A percentile compares a stretch with the other conserved stretches of the same genome.
Evolutionary conservation across 2,329 filamentous ascomycete species (phyloP).

Genomic region (Scedosporium dehoogii): DNA sequence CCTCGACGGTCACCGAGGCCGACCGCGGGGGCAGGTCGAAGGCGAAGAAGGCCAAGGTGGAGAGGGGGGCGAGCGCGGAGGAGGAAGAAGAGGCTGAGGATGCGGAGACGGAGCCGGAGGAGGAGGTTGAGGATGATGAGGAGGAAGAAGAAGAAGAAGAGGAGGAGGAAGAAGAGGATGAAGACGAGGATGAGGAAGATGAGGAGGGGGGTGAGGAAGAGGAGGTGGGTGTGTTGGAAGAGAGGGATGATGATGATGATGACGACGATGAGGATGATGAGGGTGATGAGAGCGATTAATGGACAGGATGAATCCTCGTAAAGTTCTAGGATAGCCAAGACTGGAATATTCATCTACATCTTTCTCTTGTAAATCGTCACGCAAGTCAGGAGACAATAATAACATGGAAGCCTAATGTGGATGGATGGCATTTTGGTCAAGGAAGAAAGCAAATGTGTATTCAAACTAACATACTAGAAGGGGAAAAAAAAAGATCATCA

Average conservation of each 20-base stretch:
- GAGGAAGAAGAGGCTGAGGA: slow-evolving; percentile 23
- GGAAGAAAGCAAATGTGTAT: not conserved
- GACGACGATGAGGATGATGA: slow-evolving; percentile 26
- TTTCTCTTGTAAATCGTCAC: too few relatives aligned
- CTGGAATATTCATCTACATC: too few relatives aligned
- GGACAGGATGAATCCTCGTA: not conserved
- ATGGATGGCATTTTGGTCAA: not conserved
- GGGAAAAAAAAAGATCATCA: not conserved
- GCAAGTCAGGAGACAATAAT: too few relatives aligned
- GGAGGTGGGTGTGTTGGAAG: slow-evolving; percentile 10
- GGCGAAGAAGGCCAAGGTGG: slow-evolving; percentile 37
- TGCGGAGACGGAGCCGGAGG: slow-evolving; percentile 33
- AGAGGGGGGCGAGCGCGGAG: slow-evolving; percentile 23
- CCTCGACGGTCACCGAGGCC: slow-evolving; percentile 16
- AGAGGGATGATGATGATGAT: slow-evolving; percentile 32
- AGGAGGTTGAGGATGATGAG: slow-evolving; percentile 38
- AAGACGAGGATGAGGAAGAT: slow-evolving; percentile 7
- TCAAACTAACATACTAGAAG: not conserved
- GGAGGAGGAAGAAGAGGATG: slow-evolving; percentile 7
- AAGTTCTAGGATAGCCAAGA: too few relatives aligned
- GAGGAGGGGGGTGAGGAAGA: slow-evolving; percentile 9
- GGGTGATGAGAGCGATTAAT: slow-evolving; percentile 32
- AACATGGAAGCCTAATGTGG: too few relatives aligned
- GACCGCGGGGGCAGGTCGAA: slow-evolving; percentile 25
- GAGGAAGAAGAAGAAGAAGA: slow-evolving; percentile 26